Conservation (phyloP, 352 stramenopile species). For the Thalassiosira livingstoniorum region DNA sequence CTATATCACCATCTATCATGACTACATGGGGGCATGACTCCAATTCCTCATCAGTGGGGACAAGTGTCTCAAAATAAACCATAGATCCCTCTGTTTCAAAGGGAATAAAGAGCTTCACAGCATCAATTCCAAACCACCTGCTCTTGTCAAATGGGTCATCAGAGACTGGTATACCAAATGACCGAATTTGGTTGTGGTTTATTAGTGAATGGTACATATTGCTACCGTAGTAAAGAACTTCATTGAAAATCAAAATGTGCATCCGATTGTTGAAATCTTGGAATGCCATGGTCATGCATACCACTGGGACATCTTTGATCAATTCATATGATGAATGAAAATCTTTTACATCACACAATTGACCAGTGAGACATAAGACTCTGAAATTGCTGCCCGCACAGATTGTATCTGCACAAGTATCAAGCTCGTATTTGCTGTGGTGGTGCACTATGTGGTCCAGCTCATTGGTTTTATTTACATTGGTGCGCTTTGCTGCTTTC, state of each 20-base stretch:
- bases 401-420: constrained; percentile 35
- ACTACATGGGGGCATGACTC: constrained; percentile 20
- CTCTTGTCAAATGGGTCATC: constrained; percentile 33
- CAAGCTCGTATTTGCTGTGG: constrained; percentile 17
- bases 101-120: constrained; percentile 21
- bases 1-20: constrained; percentile 18
- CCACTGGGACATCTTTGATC: constrained; percentile 29
- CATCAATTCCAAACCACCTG: constrained; percentile 11
- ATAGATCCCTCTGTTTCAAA: constrained; percentile 26
- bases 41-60: constrained; percentile 16
- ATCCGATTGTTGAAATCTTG: too few species aligned
- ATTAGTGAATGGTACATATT: constrained; percentile 46
- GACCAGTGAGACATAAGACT: constrained; percentile 5
- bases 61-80: constrained; percentile 26
- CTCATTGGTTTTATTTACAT: neutral
- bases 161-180: constrained; percentile 25
- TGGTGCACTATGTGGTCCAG: neutral
- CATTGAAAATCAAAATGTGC: constrained; percentile 42
- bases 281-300: constrained; percentile 13
- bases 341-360: constrained; percentile 23
- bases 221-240: constrained; percentile 52
- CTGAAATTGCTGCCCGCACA: constrained; percentile 21
- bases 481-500: neutral
- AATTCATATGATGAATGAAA: constrained; percentile 24
- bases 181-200: constrained; percentile 54